Evolutionary conservation across 2,329 filamentous ascomycete species (phyloP).

Genomic region (Colletotrichum cuscutae): DNA sequence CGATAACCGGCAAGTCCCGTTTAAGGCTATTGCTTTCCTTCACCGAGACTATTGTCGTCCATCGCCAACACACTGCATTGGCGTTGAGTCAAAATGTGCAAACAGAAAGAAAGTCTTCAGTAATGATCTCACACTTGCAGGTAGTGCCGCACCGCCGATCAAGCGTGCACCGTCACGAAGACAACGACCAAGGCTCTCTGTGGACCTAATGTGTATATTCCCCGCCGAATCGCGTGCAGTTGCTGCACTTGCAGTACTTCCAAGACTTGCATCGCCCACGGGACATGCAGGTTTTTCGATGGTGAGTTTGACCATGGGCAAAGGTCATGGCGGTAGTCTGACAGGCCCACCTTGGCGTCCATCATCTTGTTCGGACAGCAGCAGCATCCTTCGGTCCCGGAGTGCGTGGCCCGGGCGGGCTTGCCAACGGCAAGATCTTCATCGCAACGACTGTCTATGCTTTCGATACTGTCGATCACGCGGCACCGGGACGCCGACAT

Average conservation of each 20-base stretch:
- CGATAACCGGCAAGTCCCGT: neutral
- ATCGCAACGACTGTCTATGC: neutral
- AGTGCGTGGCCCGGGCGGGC: neutral
- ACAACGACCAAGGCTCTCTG: neutral
- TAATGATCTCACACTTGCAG: slow-evolving; percentile 13
- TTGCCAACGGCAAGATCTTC: neutral
- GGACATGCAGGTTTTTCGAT: neutral
- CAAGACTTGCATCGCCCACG: neutral
- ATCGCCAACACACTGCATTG: neutral
- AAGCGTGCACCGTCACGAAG: neutral
- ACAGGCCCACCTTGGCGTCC: slow-evolving; percentile 23
- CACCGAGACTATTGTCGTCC: neutral
- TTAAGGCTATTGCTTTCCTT: neutral
- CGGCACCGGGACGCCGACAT: slow-evolving; percentile 5
- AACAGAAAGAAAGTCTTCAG: neutral
- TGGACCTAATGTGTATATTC: neutral
- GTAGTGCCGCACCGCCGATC: slow-evolving; percentile 19
- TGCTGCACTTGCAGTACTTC: neutral
- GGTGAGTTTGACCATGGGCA: slow-evolving; percentile 19
- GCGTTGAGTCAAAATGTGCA: slow-evolving; percentile 1
- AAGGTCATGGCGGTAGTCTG: slow-evolving; percentile 18
- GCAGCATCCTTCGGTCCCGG: slow-evolving; percentile 10
- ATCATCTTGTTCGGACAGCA: slow-evolving; percentile 6
- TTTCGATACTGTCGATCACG: neutral
- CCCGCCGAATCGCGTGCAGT: neutral